Percentiles rank a stretch among this genome's conserved stretches.
phyloP scores from a whole-genome alignment of 108 stramenopile genomes.

The Chaetoceros tenuissimus region DNA sequence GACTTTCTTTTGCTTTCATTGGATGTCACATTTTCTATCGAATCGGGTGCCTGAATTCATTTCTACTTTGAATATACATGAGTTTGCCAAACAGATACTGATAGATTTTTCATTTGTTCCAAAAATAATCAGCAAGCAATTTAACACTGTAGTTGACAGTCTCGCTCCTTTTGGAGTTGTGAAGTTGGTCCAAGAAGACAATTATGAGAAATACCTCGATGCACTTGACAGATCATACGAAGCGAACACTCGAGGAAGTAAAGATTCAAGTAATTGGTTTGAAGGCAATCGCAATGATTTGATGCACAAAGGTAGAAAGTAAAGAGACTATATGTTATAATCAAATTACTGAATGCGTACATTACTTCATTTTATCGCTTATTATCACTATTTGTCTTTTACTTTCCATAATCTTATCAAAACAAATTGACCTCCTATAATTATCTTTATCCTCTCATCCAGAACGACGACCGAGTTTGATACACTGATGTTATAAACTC shows the following conservation, averaged over 20 bases:
- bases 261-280: slow-evolving; percentile 17
- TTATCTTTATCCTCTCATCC: too few relatives aligned
- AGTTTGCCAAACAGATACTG: slow-evolving; percentile 2
- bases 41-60: slow-evolving; percentile 24
- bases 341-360: background rate
- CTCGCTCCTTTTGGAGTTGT: slow-evolving; percentile 9
- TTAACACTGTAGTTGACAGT: slow-evolving; percentile 8
- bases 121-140: background rate
- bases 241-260: slow-evolving; percentile 1
- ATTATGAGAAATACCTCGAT: slow-evolving; percentile 11
- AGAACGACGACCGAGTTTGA: too few relatives aligned
- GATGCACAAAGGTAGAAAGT: background rate
- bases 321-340: too few relatives aligned
- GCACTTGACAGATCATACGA: slow-evolving; percentile 20
- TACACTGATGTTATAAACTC: too few relatives aligned
- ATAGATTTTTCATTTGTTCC: slow-evolving; percentile 4
- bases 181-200: slow-evolving; percentile 10
- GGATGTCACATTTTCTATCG: too few relatives aligned
- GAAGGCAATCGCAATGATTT: slow-evolving; percentile 18
- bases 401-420: too few relatives aligned
- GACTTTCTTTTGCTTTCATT: too few relatives aligned
- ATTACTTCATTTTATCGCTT: background rate
- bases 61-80: background rate
- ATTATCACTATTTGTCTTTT: too few relatives aligned
- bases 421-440: too few relatives aligned